Percentiles rank a stretch among this genome's conserved stretches.
phyloP scores from a whole-genome alignment of 2,329 filamentous ascomycete genomes.

The Cladophialophora chaetospira region DNA sequence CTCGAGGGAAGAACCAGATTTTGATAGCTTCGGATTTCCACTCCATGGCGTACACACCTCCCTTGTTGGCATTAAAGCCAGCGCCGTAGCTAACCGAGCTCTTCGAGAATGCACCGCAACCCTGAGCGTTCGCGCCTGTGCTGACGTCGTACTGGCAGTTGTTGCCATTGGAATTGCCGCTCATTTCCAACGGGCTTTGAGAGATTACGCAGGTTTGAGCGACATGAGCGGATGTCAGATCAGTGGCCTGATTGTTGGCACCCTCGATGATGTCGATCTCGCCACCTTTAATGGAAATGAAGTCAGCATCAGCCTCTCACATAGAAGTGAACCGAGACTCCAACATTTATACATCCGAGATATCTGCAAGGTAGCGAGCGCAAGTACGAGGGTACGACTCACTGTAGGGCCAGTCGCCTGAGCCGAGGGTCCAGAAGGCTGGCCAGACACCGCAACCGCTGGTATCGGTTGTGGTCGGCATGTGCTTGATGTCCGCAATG shows the following conservation, averaged over 20 bases:
- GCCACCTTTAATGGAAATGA: slow-evolving; percentile 35
- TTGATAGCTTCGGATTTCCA: slow-evolving; percentile 74
- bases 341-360: too few relatives aligned
- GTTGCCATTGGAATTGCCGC: slow-evolving; percentile 46
- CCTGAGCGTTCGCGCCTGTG: slow-evolving; percentile 40
- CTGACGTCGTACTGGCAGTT: slow-evolving; percentile 44
- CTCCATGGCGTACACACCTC: slow-evolving; percentile 68
- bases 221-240: slow-evolving; percentile 53
- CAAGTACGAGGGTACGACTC: background rate
- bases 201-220: slow-evolving; percentile 46
- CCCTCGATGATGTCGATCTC: slow-evolving; percentile 58
- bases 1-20: slow-evolving; percentile 64
- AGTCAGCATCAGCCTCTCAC: background rate
- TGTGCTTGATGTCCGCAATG: slow-evolving; percentile 51
- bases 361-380: too few relatives aligned
- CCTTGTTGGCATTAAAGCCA: slow-evolving; percentile 50
- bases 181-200: slow-evolving; percentile 49
- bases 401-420: slow-evolving; percentile 43
- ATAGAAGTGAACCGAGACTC: too few relatives aligned
- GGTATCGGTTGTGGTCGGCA: slow-evolving; percentile 42
- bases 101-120: slow-evolving; percentile 43
- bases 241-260: slow-evolving; percentile 47
- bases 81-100: slow-evolving; percentile 48
- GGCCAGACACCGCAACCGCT: slow-evolving; percentile 52
- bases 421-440: slow-evolving; percentile 41